These are phyloP conservation scores for Magnusiomyces paraingens DNA, from an alignment of 1,139 yeast genomes.

Conservation along the genomic window DNA sequence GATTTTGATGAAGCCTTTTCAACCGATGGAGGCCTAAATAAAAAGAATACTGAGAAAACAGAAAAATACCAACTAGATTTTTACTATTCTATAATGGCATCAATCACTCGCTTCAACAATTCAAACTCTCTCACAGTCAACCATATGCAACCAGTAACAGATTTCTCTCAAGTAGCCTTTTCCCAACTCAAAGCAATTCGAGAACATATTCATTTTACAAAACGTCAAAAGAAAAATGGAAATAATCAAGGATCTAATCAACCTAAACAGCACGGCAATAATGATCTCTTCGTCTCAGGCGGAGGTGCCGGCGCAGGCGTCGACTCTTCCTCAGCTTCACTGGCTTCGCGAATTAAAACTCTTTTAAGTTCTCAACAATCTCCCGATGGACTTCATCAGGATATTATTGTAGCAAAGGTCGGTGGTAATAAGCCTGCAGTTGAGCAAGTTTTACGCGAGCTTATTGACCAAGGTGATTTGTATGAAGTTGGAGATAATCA, in stretches of 20 bases:
- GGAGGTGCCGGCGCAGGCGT: too few species aligned
- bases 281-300: neutral
- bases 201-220: neutral
- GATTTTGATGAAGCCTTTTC: neutral
- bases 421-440: neutral
- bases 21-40: too few species aligned
- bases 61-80: neutral
- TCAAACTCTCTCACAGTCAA: neutral
- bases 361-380: neutral
- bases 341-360: neutral
- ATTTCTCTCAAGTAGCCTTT: neutral
- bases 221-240: neutral
- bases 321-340: neutral
- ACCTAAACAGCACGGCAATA: neutral
- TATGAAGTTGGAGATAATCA: neutral
- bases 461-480: neutral
- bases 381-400: neutral
- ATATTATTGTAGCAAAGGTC: neutral
- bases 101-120: neutral
- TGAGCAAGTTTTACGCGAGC: neutral
- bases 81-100: neutral
- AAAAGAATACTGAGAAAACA: too few species aligned
- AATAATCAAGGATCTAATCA: neutral
- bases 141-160: neutral
- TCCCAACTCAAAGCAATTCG: neutral